A percentile compares a stretch with the other conserved stretches of the same genome.
phyloP scores from a whole-genome alignment of 2,329 filamentous ascomycete genomes.

The Fusarium irregulare region DNA sequence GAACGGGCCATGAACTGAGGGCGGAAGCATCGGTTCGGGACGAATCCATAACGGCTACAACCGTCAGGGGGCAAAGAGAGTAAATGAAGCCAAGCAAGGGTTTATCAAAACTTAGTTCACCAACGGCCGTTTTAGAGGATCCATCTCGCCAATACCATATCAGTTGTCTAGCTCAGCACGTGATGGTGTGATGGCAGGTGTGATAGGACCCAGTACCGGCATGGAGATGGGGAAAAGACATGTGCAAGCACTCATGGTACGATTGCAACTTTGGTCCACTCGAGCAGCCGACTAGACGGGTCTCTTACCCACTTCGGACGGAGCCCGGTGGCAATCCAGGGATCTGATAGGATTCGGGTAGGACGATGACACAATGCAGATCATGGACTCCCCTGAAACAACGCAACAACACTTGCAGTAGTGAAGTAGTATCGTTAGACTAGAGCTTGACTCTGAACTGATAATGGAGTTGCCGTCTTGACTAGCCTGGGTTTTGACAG shows the following conservation, averaged over 20 bases:
- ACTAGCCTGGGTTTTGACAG: not conserved
- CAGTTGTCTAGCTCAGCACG: constrained; percentile 3
- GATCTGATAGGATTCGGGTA: not conserved
- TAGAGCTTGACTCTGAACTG: not conserved
- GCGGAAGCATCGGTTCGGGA: constrained; percentile 14
- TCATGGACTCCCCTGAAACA: constrained; percentile 13
- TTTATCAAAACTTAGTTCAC: not conserved
- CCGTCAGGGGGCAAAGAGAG: not conserved
- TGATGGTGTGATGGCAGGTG: not conserved
- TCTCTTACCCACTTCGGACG: constrained; percentile 8
- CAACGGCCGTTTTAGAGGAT: not conserved
- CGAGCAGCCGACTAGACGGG: constrained; percentile 1
- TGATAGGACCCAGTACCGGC: constrained; percentile 14
- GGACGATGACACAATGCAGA: constrained; percentile 18
- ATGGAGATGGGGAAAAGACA: not conserved
- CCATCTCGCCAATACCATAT: not conserved
- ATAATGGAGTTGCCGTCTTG: not conserved
- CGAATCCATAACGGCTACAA: constrained; percentile 28
- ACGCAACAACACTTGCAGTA: constrained; percentile 1
- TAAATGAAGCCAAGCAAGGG: constrained; percentile 5
- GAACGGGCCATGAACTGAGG: constrained; percentile 28
- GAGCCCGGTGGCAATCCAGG: not conserved
- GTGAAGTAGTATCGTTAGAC: not conserved
- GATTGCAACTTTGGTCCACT: not conserved
- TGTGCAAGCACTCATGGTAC: not conserved